phyloP scores from a whole-genome alignment of 2,329 filamentous ascomycete genomes.

The Fusarium sulawesiense region DNA sequence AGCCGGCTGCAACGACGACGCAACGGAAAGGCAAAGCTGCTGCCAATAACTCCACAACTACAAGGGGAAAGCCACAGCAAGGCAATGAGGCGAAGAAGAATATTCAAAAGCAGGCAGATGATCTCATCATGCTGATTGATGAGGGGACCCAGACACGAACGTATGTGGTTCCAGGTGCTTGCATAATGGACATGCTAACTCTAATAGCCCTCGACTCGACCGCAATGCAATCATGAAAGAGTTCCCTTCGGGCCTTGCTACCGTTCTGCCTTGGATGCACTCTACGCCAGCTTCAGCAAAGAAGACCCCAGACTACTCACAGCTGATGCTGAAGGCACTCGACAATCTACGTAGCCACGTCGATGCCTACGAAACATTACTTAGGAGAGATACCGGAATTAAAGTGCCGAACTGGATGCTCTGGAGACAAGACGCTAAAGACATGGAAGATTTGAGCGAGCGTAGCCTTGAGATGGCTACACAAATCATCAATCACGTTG shows the following conservation, averaged over 20 bases:
- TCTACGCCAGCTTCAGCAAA: background rate
- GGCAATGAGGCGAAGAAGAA: slow-evolving; percentile 36
- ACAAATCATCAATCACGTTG: slow-evolving; percentile 40
- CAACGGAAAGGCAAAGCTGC: slow-evolving; percentile 4
- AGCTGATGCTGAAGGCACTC: slow-evolving; percentile 27
- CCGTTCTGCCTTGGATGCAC: slow-evolving; percentile 38
- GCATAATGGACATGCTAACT: background rate
- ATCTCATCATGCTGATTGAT: slow-evolving; percentile 41
- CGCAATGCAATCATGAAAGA: slow-evolving; percentile 1
- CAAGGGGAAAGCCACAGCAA: slow-evolving; percentile 24
- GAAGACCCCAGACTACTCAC: slow-evolving; percentile 1
- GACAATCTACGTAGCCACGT: slow-evolving; percentile 36
- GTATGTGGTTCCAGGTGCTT: slow-evolving; percentile 17
- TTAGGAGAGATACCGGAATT: slow-evolving; percentile 29
- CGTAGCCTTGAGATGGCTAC: slow-evolving; percentile 42
- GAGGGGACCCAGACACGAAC: slow-evolving; percentile 13
- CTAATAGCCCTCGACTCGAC: slow-evolving; percentile 12
- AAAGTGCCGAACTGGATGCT: slow-evolving; percentile 46
- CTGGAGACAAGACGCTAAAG: slow-evolving; percentile 51
- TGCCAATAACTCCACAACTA: background rate
- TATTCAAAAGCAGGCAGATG: slow-evolving; percentile 40
- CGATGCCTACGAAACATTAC: slow-evolving; percentile 42
- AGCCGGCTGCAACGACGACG: slow-evolving; percentile 1
- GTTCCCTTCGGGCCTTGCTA: slow-evolving; percentile 16
- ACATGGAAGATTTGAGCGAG: slow-evolving; percentile 47